Percentiles rank a stretch among this genome's conserved stretches.
phyloP scores from a whole-genome alignment of 345 rosid species.

The Populus tremula region DNA sequence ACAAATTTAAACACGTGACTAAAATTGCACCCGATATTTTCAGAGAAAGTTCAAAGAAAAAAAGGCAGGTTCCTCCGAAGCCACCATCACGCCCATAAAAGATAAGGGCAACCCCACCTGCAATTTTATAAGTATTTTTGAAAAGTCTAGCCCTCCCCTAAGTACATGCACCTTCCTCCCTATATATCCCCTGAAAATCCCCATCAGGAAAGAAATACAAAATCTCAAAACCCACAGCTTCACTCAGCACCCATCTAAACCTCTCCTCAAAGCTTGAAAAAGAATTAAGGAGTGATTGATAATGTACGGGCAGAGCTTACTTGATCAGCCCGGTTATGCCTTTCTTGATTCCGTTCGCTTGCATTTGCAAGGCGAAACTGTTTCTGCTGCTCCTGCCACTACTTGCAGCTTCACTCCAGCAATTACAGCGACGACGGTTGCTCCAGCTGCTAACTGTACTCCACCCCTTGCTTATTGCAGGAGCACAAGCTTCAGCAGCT shows the following conservation, averaged over 20 bases:
- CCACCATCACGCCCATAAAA: not conserved
- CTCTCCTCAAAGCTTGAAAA: too few species aligned
- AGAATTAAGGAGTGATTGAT: not conserved
- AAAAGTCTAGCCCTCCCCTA: not conserved
- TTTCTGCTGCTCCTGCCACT: conserved; percentile 4
- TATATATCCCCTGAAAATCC: conserved; percentile 15
- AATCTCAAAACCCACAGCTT: not conserved
- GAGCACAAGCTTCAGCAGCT: conserved; percentile 62
- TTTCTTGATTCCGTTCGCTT: conserved; percentile 51
- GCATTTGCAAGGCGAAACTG: conserved; percentile 50
- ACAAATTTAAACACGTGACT: conserved; percentile 7
- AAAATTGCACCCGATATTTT: not conserved
- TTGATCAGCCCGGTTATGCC: conserved; percentile 47
- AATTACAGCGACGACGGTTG: not conserved
- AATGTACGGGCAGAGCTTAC: conserved; percentile 41
- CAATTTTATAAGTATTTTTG: not conserved
- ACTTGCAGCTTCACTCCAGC: not conserved
- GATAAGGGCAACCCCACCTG: not conserved
- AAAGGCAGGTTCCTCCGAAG: not conserved
- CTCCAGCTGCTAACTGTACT: conserved; percentile 1
- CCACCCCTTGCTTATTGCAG: conserved; percentile 42
- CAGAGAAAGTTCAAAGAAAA: not conserved
- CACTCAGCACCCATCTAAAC: too few species aligned
- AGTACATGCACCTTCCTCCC: conserved; percentile 33
- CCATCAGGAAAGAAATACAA: not conserved